Evolutionary conservation across 345 rosid genomes (phyloP), one percentile per base, ranked within the genome.

Genomic region (Eucalyptus leucophloia): DNA sequence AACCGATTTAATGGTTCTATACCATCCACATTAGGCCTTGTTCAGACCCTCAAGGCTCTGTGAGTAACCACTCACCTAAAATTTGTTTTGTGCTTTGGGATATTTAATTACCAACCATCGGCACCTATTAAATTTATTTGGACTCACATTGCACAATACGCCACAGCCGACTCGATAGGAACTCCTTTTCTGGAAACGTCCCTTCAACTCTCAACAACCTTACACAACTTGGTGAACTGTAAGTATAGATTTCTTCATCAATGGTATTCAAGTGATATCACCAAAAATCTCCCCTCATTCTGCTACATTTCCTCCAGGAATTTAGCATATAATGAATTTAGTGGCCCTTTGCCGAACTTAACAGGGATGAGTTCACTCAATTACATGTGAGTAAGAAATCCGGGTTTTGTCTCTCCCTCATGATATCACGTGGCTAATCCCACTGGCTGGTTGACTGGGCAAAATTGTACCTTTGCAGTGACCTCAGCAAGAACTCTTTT

Each of bases 41-140:
- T 98, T 91, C 94, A 93, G 94, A 95, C 97, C 28, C 98, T 98
- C 86, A 96, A 98, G 94, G 96, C 95, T 94, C 97, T 98, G 99
- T 97, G 94, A 98, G 99, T 95, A 89, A 92, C 91, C 45, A 86
- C 54, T 23, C 45, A 18, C 11, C 24, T 34, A 23, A 60, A 10
- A 12, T 23, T n/a, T 21, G 23, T 37, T 65, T 88, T 89, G 80
- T 87, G 54, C 47, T 28, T 16, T 86, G 53, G 32, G 37, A 34
- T 53, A 62, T 89, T 44, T 21, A 54, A 40, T 49, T 58, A 23
- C 28, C 32, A 45, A 47, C 65, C 40, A 15, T 3, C 8, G 40
- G 21, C 30, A 21, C 47, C 47, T 40, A 24, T 21, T 21, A 77
- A 72, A 40, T 77, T 77, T 37, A 42, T 37, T 42, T 56, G 83